Evolutionary conservation across 2,329 filamentous ascomycete genomes (phyloP).

Genomic region (Cladophialophora chaetospira): DNA sequence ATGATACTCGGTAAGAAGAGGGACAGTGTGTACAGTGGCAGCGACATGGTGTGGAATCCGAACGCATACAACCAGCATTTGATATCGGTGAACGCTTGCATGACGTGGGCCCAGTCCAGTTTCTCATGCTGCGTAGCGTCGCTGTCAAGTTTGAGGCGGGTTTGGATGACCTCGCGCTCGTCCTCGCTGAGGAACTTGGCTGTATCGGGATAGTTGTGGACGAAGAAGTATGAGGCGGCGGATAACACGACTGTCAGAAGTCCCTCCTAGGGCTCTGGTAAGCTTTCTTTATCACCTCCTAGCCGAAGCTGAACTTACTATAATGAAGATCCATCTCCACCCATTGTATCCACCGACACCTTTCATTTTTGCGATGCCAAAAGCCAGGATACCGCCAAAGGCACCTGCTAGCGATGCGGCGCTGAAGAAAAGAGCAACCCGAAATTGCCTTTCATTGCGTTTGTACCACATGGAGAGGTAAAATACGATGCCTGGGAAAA

Average conservation of each 20-base stretch:
- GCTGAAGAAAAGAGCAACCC: constrained; percentile 63
- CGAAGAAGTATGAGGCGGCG: constrained; percentile 42
- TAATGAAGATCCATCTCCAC: constrained; percentile 68
- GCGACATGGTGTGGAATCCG: constrained; percentile 70
- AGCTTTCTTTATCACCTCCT: neutral
- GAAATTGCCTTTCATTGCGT: constrained; percentile 59
- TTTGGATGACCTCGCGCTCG: constrained; percentile 62
- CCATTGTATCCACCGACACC: constrained; percentile 51
- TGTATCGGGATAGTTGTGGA: constrained; percentile 47
- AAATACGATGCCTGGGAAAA: constrained; percentile 53
- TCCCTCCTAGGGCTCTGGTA: constrained; percentile 54
- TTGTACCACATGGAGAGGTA: constrained; percentile 67
- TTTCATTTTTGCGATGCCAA: constrained; percentile 52
- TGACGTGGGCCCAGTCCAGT: constrained; percentile 69
- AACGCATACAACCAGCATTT: constrained; percentile 74
- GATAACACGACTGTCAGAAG: constrained; percentile 65
- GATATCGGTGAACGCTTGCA: constrained; percentile 64
- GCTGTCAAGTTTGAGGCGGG: constrained; percentile 66
- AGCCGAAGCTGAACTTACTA: constrained; percentile 36
- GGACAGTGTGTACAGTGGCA: constrained; percentile 53
- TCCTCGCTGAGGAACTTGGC: constrained; percentile 46
- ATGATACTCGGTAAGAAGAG: constrained; percentile 48
- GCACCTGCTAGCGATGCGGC: constrained; percentile 61
- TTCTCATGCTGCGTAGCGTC: constrained; percentile 69
- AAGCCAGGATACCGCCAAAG: constrained; percentile 63